Conservation (phyloP, 495 filamentous ascomycete species). For the Podospora conica region DNA sequence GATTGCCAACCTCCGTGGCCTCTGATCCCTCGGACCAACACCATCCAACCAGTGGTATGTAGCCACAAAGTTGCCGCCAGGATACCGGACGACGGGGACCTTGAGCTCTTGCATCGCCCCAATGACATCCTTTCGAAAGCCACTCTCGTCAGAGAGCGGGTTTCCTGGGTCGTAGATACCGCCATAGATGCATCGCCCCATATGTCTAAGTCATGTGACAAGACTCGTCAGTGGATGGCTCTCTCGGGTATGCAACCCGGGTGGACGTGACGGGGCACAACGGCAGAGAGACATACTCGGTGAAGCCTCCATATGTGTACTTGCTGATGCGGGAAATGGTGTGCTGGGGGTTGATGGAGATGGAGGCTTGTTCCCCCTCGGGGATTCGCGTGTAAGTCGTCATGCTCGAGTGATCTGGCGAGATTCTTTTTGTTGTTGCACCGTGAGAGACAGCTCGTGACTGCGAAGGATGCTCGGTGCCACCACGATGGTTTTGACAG, state of each 20-base stretch:
- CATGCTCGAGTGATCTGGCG: not conserved
- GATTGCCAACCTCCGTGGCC: conserved; percentile 44
- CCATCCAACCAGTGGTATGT: conserved; percentile 83
- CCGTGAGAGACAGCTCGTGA: not conserved
- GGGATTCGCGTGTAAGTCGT: conserved; percentile 15
- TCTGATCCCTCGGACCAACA: conserved; percentile 60
- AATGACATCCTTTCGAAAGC: conserved; percentile 71
- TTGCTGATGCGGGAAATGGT: conserved; percentile 11
- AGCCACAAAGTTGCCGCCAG: conserved; percentile 73
- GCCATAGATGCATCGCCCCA: conserved; percentile 80
- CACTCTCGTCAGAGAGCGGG: conserved; percentile 62
- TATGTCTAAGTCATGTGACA: conserved; percentile 47
- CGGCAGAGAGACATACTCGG: conserved; percentile 14
- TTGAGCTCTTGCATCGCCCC: conserved; percentile 61
- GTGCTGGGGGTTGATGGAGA: conserved; percentile 9
- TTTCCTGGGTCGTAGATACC: conserved; percentile 74
- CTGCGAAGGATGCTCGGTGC: not conserved
- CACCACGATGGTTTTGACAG: not conserved
- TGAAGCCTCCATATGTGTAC: conserved; percentile 38
- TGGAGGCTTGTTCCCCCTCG: conserved; percentile 9
- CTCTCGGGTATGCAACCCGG: not conserved
- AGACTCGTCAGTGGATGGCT: not conserved
- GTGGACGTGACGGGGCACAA: not conserved
- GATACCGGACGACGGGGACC: conserved; percentile 70
- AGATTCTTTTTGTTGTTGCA: not conserved